Evolutionary conservation across 352 stramenopile species (phyloP).

Genomic region (Thraustotheca clavata): DNA sequence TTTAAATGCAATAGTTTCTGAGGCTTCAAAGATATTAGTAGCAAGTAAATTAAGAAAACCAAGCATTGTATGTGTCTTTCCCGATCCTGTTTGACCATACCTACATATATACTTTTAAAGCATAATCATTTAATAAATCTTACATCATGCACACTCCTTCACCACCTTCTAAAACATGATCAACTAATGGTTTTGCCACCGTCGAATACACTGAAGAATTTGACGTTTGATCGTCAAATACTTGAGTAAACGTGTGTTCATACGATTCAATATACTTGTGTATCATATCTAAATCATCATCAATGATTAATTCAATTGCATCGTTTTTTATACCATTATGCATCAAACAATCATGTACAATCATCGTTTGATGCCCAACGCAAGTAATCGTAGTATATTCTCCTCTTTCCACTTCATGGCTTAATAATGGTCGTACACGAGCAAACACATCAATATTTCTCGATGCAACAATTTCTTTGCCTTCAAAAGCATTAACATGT

Average conservation of each 20-base stretch:
- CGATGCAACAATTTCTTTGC: not conserved
- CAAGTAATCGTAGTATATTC: conserved; percentile 84
- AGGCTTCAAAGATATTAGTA: conserved; percentile 47
- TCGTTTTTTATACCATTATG: conserved; percentile 35
- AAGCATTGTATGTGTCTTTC: conserved; percentile 82
- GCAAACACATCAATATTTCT: conserved; percentile 70
- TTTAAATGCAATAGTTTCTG: conserved; percentile 46
- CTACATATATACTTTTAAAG: not conserved
- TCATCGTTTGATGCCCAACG: conserved; percentile 43
- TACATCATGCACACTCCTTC: conserved; percentile 78
- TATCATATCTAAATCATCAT: conserved; percentile 57
- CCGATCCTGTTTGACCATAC: conserved; percentile 54
- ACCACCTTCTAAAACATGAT: conserved; percentile 53
- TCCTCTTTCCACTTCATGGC: conserved; percentile 70
- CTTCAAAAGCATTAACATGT: conserved; percentile 13
- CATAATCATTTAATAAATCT: conserved; percentile 23
- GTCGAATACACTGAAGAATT: conserved; percentile 72
- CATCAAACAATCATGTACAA: conserved; percentile 87
- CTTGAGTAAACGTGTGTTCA: conserved; percentile 62
- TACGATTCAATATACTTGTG: conserved; percentile 81
- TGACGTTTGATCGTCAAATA: conserved; percentile 64
- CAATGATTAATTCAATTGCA: not conserved
- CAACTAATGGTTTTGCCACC: conserved; percentile 49
- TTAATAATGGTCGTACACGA: conserved; percentile 79
- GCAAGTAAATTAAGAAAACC: conserved; percentile 67